Evolutionary conservation across 1,284 basidiomycete species (phyloP).

Genomic region (Cutaneotrichosporon arboriforme): DNA sequence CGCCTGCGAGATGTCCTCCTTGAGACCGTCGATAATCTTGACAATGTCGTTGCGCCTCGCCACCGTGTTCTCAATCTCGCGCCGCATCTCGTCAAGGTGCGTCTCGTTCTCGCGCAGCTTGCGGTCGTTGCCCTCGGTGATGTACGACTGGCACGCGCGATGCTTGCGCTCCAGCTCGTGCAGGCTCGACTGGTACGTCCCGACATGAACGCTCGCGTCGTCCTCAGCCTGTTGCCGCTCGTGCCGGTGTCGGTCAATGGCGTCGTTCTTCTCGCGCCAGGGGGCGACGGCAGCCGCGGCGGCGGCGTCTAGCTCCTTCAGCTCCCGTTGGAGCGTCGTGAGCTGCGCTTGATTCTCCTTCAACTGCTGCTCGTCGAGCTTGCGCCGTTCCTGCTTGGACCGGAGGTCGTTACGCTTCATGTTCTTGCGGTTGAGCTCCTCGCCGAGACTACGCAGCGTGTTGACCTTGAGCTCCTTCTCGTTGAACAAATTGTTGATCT

Average conservation of each 20-base stretch:
- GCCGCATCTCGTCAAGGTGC: constrained; percentile 52
- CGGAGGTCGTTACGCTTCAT: constrained; percentile 60
- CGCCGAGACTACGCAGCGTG: constrained; percentile 51
- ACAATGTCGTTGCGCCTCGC: constrained; percentile 57
- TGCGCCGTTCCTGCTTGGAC: constrained; percentile 61
- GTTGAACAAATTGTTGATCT: constrained; percentile 56
- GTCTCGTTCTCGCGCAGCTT: constrained; percentile 60
- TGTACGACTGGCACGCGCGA: constrained; percentile 52
- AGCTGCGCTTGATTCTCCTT: constrained; percentile 61
- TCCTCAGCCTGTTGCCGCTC: constrained; percentile 35
- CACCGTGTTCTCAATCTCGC: constrained; percentile 51
- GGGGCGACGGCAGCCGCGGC: constrained; percentile 37
- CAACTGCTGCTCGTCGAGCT: constrained; percentile 58
- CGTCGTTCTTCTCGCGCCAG: constrained; percentile 42
- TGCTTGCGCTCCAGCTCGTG: constrained; percentile 38
- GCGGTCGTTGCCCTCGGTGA: constrained; percentile 62
- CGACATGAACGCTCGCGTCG: constrained; percentile 30
- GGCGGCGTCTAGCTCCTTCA: constrained; percentile 38
- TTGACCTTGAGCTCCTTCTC: constrained; percentile 65
- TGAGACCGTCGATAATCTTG: constrained; percentile 50
- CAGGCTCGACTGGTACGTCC: constrained; percentile 31
- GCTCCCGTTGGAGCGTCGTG: constrained; percentile 26
- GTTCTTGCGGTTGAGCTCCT: constrained; percentile 57
- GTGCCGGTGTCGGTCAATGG: constrained; percentile 27
- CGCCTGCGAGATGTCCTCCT: constrained; percentile 56